Evolutionary conservation across 805 yeast genomes (phyloP).

Genomic region (Tetrapisispora pingtungensis): DNA sequence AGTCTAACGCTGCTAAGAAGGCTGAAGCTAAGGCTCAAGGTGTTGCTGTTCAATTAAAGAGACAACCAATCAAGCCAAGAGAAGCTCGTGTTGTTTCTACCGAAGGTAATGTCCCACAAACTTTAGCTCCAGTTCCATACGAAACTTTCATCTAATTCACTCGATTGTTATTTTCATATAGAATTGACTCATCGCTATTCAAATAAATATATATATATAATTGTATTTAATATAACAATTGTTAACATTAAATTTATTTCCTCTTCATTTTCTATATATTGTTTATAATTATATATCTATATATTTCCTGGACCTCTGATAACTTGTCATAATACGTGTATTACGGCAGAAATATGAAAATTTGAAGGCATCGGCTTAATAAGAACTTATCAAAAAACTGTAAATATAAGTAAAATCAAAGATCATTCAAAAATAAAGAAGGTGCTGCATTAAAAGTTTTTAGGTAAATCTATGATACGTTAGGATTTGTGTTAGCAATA

Average conservation of each 20-base stretch:
- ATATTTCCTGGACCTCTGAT: too few species aligned
- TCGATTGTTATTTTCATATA: slow-evolving; percentile 7
- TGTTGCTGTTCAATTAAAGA: slow-evolving; percentile 82
- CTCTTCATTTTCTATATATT: too few species aligned
- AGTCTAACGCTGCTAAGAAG: slow-evolving; percentile 89
- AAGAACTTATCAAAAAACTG: too few species aligned
- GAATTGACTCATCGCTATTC: slow-evolving; percentile 2
- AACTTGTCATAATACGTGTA: too few species aligned
- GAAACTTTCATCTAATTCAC: slow-evolving; percentile 90
- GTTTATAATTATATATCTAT: too few species aligned
- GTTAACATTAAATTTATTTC: slow-evolving; percentile 1
- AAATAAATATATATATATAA: slow-evolving; percentile 2
- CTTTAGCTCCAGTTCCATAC: slow-evolving; percentile 98
- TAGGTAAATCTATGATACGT: too few species aligned
- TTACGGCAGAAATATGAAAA: not conserved
- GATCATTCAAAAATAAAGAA: too few species aligned
- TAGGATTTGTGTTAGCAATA: too few species aligned
- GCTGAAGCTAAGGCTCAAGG: slow-evolving; percentile 93
- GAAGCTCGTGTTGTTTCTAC: slow-evolving; percentile 77
- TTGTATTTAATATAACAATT: slow-evolving; percentile 5
- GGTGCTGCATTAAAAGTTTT: too few species aligned
- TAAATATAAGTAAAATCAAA: too few species aligned
- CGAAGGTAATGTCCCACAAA: slow-evolving; percentile 80
- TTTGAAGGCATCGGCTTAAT: too few species aligned
- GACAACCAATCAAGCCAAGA: slow-evolving; percentile 99